A percentile compares a stretch with the other conserved stretches of the same genome.
Evolutionary conservation across 1,284 basidiomycete genomes (phyloP).

Genomic region (Ustilago vetiveriae): DNA sequence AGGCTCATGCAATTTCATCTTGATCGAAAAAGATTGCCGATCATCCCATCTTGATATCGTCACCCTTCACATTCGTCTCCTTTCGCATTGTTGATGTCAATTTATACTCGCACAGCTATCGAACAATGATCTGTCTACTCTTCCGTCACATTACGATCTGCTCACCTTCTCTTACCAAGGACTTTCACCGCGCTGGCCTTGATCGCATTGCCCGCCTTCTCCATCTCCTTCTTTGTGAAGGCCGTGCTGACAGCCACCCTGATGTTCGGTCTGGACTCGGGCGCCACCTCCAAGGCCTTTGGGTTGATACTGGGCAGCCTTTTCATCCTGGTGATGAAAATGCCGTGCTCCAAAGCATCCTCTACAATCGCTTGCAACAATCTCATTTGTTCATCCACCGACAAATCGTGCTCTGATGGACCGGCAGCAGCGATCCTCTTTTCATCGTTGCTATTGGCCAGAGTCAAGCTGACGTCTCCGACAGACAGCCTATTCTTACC

Average conservation of each 20-base stretch:
- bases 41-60: no score
- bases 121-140: no score
- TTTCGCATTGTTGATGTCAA: no score
- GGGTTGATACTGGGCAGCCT: constrained; percentile 57
- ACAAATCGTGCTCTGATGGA: constrained; percentile 46
- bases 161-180: constrained; percentile 61
- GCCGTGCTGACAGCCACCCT: constrained; percentile 82
- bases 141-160: no score
- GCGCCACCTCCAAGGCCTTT: constrained; percentile 48
- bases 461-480: constrained; percentile 36
- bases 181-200: constrained; percentile 81
- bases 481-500: constrained; percentile 41
- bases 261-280: constrained; percentile 77
- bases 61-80: no score
- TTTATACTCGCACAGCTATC: no score
- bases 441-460: constrained; percentile 29
- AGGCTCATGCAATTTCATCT: no score
- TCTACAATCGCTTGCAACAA: constrained; percentile 60
- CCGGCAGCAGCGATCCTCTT: constrained; percentile 22
- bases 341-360: constrained; percentile 56
- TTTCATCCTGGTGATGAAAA: constrained; percentile 54
- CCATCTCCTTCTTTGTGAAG: constrained; percentile 86
- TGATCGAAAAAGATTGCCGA: no score
- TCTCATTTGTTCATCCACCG: constrained; percentile 51
- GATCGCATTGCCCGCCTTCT: constrained; percentile 82